These are phyloP conservation scores for Ascochyta fabae DNA, from an alignment of 2,329 filamentous ascomycete genomes.

Conservation along the genomic window DNA sequence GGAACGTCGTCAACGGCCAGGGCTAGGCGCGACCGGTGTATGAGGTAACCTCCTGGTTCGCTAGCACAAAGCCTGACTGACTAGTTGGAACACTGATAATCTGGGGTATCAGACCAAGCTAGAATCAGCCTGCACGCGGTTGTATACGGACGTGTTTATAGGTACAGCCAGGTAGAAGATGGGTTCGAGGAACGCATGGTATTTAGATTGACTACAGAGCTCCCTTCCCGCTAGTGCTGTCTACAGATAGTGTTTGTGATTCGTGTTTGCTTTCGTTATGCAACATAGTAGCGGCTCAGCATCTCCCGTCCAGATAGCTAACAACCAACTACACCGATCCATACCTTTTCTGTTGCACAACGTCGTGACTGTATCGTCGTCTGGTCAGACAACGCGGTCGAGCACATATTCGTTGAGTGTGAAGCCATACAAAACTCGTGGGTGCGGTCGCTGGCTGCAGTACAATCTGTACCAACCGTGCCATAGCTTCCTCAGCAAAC, in stretches of 20 bases:
- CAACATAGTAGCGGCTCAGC: background rate
- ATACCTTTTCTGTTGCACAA: background rate
- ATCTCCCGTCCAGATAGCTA: background rate
- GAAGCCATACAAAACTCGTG: background rate
- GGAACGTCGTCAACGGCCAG: slow-evolving; percentile 25
- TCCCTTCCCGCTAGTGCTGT: background rate
- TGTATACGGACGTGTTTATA: background rate
- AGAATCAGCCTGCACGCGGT: background rate
- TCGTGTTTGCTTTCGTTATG: background rate
- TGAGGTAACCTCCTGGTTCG: slow-evolving; percentile 45
- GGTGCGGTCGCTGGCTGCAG: background rate
- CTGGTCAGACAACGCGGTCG: background rate
- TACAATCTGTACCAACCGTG: background rate
- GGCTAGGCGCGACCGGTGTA: slow-evolving; percentile 35
- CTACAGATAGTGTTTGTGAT: background rate
- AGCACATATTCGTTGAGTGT: background rate
- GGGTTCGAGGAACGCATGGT: background rate
- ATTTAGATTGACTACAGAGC: background rate
- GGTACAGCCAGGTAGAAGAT: background rate
- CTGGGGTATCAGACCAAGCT: slow-evolving; percentile 12
- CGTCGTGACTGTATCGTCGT: background rate
- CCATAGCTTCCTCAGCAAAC: background rate
- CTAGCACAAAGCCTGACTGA: slow-evolving; percentile 34
- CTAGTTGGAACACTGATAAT: slow-evolving; percentile 23
- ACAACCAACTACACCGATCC: background rate